A percentile compares a stretch with the other conserved stretches of the same genome.
Conservation (phyloP, 2,329 filamentous ascomycete species). For the Scedosporium dehoogii region DNA sequence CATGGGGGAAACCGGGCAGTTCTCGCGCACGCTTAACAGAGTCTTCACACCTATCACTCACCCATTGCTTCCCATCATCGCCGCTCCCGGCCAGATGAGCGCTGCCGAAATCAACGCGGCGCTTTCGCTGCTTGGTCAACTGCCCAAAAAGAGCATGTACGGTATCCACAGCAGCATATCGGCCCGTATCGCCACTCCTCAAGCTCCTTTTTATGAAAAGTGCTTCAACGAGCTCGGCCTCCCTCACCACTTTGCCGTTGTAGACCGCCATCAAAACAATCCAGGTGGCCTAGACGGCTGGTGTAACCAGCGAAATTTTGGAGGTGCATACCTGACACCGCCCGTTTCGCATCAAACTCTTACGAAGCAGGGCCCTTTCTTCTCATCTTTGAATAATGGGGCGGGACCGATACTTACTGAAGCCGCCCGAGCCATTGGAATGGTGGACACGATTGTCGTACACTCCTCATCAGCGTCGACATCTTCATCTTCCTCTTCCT, state of each 20-base stretch:
- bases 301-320: conserved; percentile 65
- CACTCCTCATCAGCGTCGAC: conserved; percentile 23
- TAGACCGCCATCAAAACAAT: conserved; percentile 59
- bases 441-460: conserved; percentile 73
- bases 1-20: conserved; percentile 78
- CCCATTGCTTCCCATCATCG: conserved; percentile 71
- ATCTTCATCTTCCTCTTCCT: conserved; percentile 29
- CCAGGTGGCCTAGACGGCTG: conserved; percentile 60
- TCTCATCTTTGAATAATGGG: conserved; percentile 38
- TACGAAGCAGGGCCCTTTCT: conserved; percentile 44
- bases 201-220: conserved; percentile 79
- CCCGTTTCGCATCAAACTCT: conserved; percentile 53
- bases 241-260: conserved; percentile 69
- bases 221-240: conserved; percentile 75
- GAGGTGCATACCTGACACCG: conserved; percentile 72
- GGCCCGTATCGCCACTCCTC: conserved; percentile 53
- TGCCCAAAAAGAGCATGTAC: conserved; percentile 71
- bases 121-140: conserved; percentile 66
- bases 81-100: conserved; percentile 76
- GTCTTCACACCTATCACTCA: conserved; percentile 86
- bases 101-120: conserved; percentile 78
- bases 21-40: conserved; percentile 74
- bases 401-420: conserved; percentile 55
- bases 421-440: conserved; percentile 67
- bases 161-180: conserved; percentile 60